Conservation (phyloP, 768 basidiomycete genomes). For the Dentipellis sp. region DNA sequence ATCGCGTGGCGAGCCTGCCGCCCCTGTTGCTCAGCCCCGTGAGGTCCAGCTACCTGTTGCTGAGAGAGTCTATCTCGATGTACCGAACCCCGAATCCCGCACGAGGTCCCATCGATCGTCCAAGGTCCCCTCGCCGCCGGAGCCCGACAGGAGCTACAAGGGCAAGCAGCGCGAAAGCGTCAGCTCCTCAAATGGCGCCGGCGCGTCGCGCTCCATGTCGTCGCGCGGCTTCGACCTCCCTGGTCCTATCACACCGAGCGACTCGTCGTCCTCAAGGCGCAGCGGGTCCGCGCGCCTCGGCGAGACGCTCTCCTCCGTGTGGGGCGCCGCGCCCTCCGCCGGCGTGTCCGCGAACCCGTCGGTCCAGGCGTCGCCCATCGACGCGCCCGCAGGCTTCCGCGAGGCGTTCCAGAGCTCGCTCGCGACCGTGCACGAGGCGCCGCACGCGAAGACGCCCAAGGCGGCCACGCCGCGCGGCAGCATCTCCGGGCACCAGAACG, state of each 20-base stretch:
- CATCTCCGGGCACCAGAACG: neutral
- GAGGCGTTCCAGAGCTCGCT: constrained; percentile 17
- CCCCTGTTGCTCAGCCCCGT: constrained; percentile 17
- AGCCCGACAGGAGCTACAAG: constrained; percentile 13
- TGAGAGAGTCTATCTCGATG: constrained; percentile 19
- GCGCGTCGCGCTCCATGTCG: constrained; percentile 5
- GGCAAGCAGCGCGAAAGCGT: constrained; percentile 19
- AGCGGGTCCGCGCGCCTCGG: constrained; percentile 30
- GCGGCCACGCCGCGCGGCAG: constrained; percentile 11
- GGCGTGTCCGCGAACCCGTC: constrained; percentile 9
- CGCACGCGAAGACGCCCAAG: constrained; percentile 10
- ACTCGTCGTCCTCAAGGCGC: constrained; percentile 25
- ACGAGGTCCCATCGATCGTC: constrained; percentile 17
- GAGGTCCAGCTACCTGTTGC: constrained; percentile 19
- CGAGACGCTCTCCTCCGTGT: constrained; percentile 36
- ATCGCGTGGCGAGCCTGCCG: constrained; percentile 32
- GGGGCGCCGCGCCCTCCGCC: constrained; percentile 29
- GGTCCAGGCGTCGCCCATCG: constrained; percentile 17
- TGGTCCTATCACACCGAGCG: constrained; percentile 21
- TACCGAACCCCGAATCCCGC: constrained; percentile 11
- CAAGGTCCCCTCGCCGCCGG: constrained; percentile 11
- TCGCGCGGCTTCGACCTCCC: constrained; percentile 23
- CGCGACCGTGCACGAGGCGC: constrained; percentile 9
- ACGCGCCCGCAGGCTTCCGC: constrained; percentile 19
- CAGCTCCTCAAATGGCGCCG: neutral